Evolutionary conservation across 1,284 basidiomycete species (phyloP).

Genomic region (Naganishia liquefaciens): DNA sequence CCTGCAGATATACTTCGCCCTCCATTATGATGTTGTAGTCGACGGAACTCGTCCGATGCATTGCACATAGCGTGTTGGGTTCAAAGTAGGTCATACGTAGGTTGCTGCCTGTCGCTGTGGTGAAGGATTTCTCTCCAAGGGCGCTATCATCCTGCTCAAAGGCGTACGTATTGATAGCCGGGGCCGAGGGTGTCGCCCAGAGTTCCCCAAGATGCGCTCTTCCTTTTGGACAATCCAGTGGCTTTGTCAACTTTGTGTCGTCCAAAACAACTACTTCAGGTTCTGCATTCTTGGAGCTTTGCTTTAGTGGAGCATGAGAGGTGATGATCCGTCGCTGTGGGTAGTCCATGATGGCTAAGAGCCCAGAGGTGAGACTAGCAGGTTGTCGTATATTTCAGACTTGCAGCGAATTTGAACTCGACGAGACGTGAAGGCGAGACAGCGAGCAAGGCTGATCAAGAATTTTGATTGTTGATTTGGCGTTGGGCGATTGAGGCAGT

Average conservation of each 20-base stretch:
- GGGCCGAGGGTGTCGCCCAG: slow-evolving; percentile 42
- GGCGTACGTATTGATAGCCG: slow-evolving; percentile 37
- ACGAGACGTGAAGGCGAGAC: too few species aligned
- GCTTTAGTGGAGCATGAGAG: slow-evolving; percentile 36
- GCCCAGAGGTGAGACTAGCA: background rate
- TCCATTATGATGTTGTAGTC: slow-evolving; percentile 50
- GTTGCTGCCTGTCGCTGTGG: slow-evolving; percentile 45
- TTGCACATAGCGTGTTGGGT: slow-evolving; percentile 41
- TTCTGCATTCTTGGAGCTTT: slow-evolving; percentile 36
- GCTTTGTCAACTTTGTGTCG: slow-evolving; percentile 35
- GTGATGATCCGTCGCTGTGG: slow-evolving; percentile 46
- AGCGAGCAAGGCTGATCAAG: too few species aligned
- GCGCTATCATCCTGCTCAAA: slow-evolving; percentile 36
- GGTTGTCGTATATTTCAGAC: too few species aligned
- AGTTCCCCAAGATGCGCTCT: slow-evolving; percentile 39
- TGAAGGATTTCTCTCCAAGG: slow-evolving; percentile 37
- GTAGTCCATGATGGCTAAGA: slow-evolving; percentile 24
- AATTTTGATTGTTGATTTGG: background rate
- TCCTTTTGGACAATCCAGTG: slow-evolving; percentile 39
- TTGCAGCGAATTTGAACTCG: too few species aligned
- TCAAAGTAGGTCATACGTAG: slow-evolving; percentile 47
- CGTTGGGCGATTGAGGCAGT: too few species aligned
- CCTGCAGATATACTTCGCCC: slow-evolving; percentile 43
- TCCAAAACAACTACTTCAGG: slow-evolving; percentile 38
- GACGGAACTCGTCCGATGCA: slow-evolving; percentile 48